Conservation (phyloP, 2,329 filamentous ascomycete species). For the Chrysoporthe puriensis region DNA sequence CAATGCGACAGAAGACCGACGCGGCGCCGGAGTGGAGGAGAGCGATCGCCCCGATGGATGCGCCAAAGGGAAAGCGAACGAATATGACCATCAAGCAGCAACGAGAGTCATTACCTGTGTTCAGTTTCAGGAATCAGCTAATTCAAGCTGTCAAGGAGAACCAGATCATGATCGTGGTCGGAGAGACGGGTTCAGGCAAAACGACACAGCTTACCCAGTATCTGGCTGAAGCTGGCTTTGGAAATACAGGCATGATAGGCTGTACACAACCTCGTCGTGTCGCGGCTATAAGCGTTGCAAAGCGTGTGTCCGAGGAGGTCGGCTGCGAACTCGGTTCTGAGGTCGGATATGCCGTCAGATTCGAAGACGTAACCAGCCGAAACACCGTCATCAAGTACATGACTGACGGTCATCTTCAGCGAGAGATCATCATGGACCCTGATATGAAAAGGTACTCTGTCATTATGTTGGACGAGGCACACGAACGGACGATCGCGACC, state of each 20-base stretch:
- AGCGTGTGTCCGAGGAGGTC: slow-evolving; percentile 94
- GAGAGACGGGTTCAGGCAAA: slow-evolving; percentile 96
- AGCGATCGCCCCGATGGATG: slow-evolving; percentile 77
- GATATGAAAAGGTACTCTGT: slow-evolving; percentile 89
- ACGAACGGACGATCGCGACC: slow-evolving; percentile 94
- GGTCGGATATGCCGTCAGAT: slow-evolving; percentile 96
- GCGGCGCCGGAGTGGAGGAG: slow-evolving; percentile 91
- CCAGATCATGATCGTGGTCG: slow-evolving; percentile 92
- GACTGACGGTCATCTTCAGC: slow-evolving; percentile 97
- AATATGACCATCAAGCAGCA: slow-evolving; percentile 94
- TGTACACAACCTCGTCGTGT: slow-evolving; percentile 97
- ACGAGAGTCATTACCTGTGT: slow-evolving; percentile 86
- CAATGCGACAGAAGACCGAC: slow-evolving; percentile 62
- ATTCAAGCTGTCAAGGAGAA: slow-evolving; percentile 86
- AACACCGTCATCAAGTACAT: slow-evolving; percentile 98
- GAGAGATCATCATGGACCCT: slow-evolving; percentile 91
- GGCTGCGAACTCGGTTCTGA: slow-evolving; percentile 88
- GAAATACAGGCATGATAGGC: slow-evolving; percentile 84
- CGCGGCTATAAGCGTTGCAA: slow-evolving; percentile 95
- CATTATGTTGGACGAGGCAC: slow-evolving; percentile 97
- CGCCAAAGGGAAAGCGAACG: slow-evolving; percentile 83
- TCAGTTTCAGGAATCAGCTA: slow-evolving; percentile 82
- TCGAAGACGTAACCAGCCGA: slow-evolving; percentile 89
- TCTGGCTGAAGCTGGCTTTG: slow-evolving; percentile 88
- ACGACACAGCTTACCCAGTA: slow-evolving; percentile 97